A percentile compares a stretch with the other conserved stretches of the same genome.
Conservation (phyloP, 2,329 filamentous ascomycete species). For the Trichoderma lentiforme region DNA sequence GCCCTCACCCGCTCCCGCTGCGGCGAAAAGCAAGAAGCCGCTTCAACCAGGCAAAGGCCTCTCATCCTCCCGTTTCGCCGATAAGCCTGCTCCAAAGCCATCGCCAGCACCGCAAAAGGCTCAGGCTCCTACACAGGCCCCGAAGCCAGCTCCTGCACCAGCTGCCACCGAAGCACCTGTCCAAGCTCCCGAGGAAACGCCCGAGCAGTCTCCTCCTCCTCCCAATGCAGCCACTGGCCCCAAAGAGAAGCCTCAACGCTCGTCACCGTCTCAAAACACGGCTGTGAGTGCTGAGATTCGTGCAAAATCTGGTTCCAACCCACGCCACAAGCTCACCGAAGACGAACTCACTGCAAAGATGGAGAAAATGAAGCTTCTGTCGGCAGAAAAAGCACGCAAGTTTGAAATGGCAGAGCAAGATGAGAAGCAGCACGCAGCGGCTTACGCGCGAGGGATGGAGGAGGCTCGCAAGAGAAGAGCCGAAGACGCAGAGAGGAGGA, state of each 20-base stretch:
- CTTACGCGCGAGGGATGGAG: slow-evolving; percentile 54
- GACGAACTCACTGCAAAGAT: slow-evolving; percentile 57
- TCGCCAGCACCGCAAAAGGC: slow-evolving; percentile 16
- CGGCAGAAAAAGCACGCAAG: slow-evolving; percentile 56
- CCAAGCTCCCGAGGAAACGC: slow-evolving; percentile 20
- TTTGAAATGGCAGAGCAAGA: slow-evolving; percentile 58
- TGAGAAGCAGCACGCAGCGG: slow-evolving; percentile 52
- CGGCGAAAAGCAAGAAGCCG: slow-evolving; percentile 18
- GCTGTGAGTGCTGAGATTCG: slow-evolving; percentile 41
- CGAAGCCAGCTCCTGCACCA: slow-evolving; percentile 22
- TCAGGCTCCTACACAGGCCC: slow-evolving; percentile 21
- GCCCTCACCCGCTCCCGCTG: slow-evolving; percentile 16
- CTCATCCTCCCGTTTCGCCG: slow-evolving; percentile 34
- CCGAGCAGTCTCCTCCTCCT: slow-evolving; percentile 27
- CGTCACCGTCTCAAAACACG: slow-evolving; percentile 27
- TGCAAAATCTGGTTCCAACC: slow-evolving; percentile 54
- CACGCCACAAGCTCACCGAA: slow-evolving; percentile 59
- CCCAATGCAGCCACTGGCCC: slow-evolving; percentile 32
- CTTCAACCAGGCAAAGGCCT: slow-evolving; percentile 26
- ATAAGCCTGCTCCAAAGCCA: slow-evolving; percentile 26
- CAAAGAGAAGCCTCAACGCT: slow-evolving; percentile 26
- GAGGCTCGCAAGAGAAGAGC: slow-evolving; percentile 51
- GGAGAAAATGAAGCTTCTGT: slow-evolving; percentile 57
- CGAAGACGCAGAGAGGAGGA: slow-evolving; percentile 51
- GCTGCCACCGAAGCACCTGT: slow-evolving; percentile 19